Evolutionary conservation across 441 rosid species (phyloP), one percentile per base, ranked within the genome.

Genomic region (Melastoma candidum): DNA sequence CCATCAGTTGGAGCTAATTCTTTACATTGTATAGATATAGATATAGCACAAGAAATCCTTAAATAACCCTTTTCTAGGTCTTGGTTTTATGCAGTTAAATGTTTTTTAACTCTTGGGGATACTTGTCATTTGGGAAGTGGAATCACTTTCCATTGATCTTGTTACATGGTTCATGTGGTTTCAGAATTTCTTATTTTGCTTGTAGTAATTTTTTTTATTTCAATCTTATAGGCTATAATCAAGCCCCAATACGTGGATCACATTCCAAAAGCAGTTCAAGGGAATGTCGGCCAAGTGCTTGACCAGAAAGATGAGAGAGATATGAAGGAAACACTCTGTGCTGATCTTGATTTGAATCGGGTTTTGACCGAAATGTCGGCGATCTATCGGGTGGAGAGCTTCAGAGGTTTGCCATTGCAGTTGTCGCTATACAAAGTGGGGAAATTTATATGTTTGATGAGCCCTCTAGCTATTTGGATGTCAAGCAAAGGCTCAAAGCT

Each of bases 371-470:
- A 39, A 84, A 78, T 64, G 97, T 88, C 51, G 87, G 76, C 66
- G 94, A 92, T 74, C 65, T 92, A 64, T 92, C 98, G 10, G 98
- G 98, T 68, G 98, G 98, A 60, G 98, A 92, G 75, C 85, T 92
- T 46, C 98, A 88, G 80, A 82, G 97, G 56, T 88, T 92, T 81
- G 97, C 95, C 29, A 88, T 93, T 59, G 98, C 97, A 12, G 97
- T 84, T 60, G 92, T 86, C 66, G 92, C 90, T 26, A 74, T 93
- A 71, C 95, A 93, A 64, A 82, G 76, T 75, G 98, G 97, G 13
- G 98, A 93, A 72, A 88, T 93, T 51, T 93, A 85, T 70, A 92
- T 92, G 98, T 92, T 92, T 68, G 98, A 92, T 71, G 98, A 92
- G 62, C 98, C 97, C 36, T 92, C 98, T 29, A 92, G 98, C 73